Base-by-base conservation (phyloP, 1,284 basidiomycete species). In the Tilletia indica region DNA sequence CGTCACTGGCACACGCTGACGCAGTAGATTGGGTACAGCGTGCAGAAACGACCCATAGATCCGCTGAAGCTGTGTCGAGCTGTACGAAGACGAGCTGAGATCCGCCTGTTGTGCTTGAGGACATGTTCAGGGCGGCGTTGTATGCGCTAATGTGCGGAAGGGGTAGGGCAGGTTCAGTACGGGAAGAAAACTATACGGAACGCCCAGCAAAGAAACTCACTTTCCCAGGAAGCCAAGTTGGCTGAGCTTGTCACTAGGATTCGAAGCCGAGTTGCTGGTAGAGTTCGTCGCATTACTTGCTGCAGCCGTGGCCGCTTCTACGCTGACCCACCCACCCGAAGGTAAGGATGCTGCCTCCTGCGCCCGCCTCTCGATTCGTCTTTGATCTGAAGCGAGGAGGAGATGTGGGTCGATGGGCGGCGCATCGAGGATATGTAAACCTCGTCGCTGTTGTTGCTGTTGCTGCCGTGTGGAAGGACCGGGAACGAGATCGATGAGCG, bases 51-150 rank as follows among this genome's bases (percentile, higher is more conserved):
- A 78, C 47, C 77, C 77, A 78, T 4, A 78, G 72, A 34, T 78
- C 77, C n/a, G 73, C 61, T 1, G 77, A 78, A 0, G 76, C 77
- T 0, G 77, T 78, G 64, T 78, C 77, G 42, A 78, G 72, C 69
- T 78, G 74, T 14, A 78, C 77, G 69, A 77, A 77, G 2, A 76
- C 71, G 3, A 72, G 68, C 48, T 78, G 77, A 2, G 73, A 25
- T 21, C 39, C 31, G 16, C 56, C 56, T n/a, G 56, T 58, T 4
- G 74, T 69, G 25, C 70, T 21, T 8, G 77, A 73, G 11, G 73
- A 73, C 21, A 78, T 45, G 47, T 77, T 77, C 56, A 78, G 70
- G 6, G 77, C 70, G 1, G 70, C 42, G 21, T 75, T 54, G 71
- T 78, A 78, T 19, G 77, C 76, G 45, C 42, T 45, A 14, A 14